These are phyloP conservation scores for Penicillium waksmanii DNA, from an alignment of 495 filamentous ascomycete genomes.

Conservation along the genomic window DNA sequence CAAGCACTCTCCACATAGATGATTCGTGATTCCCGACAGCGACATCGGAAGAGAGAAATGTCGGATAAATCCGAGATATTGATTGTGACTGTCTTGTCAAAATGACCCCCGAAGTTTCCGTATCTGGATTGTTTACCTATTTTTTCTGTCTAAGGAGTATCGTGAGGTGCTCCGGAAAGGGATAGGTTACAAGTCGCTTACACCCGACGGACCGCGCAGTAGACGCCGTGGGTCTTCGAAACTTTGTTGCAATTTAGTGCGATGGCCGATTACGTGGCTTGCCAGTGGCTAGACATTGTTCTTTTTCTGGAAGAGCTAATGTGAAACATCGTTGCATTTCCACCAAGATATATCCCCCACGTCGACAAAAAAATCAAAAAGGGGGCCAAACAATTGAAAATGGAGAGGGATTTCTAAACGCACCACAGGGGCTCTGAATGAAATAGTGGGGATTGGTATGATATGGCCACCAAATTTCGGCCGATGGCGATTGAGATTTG, in stretches of 20 bases:
- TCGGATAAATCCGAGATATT: not conserved
- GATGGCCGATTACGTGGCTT: constrained; percentile 2
- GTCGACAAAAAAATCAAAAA: not conserved
- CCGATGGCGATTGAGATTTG: constrained; percentile 21
- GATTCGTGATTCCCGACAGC: constrained; percentile 1
- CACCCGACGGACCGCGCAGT: constrained; percentile 15
- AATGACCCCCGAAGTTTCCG: no score
- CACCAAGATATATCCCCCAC: not conserved
- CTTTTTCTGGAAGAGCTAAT: constrained; percentile 12
- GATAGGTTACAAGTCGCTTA: not conserved
- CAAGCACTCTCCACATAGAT: not conserved
- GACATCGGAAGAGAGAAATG: not conserved
- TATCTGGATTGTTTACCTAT: no score
- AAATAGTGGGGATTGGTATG: no score
- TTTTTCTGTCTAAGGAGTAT: no score
- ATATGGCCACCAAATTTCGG: constrained; percentile 6
- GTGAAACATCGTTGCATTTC: not conserved
- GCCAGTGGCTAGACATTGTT: not conserved
- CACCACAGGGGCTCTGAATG: no score
- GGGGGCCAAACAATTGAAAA: no score
- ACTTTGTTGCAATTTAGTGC: constrained; percentile 17
- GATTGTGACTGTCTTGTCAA: not conserved
- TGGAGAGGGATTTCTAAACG: no score
- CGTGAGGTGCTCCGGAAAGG: no score
- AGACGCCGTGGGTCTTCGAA: constrained; percentile 18